Conservation (phyloP, 441 rosid species). For the Populus trichocarpa region DNA sequence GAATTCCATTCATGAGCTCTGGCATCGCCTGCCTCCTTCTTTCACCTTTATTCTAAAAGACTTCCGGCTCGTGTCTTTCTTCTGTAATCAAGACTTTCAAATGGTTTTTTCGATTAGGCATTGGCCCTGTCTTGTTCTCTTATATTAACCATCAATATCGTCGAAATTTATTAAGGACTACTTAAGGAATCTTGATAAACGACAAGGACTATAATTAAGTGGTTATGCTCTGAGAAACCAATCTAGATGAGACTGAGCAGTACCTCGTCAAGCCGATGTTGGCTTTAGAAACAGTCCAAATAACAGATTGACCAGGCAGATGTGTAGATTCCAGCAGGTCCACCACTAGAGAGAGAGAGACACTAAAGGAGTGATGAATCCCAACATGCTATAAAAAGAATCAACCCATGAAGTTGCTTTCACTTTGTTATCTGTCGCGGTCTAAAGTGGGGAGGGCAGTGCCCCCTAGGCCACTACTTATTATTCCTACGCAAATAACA, state of each 20-base stretch:
- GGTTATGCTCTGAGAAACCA: too few relatives aligned
- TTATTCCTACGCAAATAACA: neutral
- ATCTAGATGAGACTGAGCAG: neutral
- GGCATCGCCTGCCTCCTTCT: too few relatives aligned
- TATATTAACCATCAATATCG: too few relatives aligned
- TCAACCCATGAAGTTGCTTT: neutral
- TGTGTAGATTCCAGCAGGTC: neutral
- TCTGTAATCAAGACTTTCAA: neutral
- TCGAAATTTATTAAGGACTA: neutral
- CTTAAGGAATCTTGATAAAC: neutral
- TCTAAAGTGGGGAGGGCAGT: neutral
- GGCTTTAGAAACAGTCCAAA: neutral
- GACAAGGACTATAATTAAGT: neutral
- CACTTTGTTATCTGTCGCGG: neutral
- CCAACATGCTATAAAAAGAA: neutral
- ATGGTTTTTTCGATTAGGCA: neutral
- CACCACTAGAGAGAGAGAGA: neutral
- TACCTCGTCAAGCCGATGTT: neutral
- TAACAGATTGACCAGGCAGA: neutral
- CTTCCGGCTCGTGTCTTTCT: neutral
- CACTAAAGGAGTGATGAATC: neutral
- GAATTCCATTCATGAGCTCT: too few relatives aligned
- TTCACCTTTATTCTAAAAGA: too few relatives aligned
- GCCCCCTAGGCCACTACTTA: neutral
- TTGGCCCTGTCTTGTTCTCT: neutral